Percentiles rank a stretch among this genome's conserved stretches.
Evolutionary conservation across 1,284 basidiomycete genomes (phyloP).

Genomic region (Thelephora terrestris): DNA sequence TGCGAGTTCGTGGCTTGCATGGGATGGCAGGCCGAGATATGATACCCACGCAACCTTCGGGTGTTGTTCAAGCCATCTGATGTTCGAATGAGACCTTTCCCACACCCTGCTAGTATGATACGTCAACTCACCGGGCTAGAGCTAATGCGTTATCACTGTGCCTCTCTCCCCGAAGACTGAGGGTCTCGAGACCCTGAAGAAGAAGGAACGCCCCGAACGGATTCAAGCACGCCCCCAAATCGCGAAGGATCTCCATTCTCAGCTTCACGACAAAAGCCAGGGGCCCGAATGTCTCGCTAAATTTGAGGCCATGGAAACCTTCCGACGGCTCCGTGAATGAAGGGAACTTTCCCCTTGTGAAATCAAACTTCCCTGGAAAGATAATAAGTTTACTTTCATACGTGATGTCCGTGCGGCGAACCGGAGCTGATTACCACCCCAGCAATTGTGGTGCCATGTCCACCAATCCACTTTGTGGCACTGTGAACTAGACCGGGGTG

Average conservation of each 20-base stretch:
- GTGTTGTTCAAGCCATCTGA: conserved; percentile 59
- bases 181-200: conserved; percentile 82
- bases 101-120: background rate
- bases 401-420: conserved; percentile 11
- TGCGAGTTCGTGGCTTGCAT: conserved; percentile 55
- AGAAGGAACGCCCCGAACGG: conserved; percentile 79
- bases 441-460: conserved; percentile 82
- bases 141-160: conserved; percentile 70
- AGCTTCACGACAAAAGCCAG: conserved; percentile 68
- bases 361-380: conserved; percentile 70
- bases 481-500: conserved; percentile 47
- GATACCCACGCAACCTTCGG: conserved; percentile 73
- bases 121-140: conserved; percentile 45
- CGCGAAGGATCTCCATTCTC: conserved; percentile 67
- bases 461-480: conserved; percentile 89
- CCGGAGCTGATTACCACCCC: conserved; percentile 77
- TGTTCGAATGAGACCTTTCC: conserved; percentile 12
- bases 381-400: background rate
- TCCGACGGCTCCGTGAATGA: conserved; percentile 75
- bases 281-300: conserved; percentile 67
- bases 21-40: conserved; percentile 65
- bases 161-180: conserved; percentile 69
- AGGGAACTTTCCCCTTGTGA: conserved; percentile 71
- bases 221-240: conserved; percentile 68
- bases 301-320: conserved; percentile 76